These are phyloP conservation scores for Vanrija sp. DNA, from an alignment of 1,284 basidiomycete genomes.

Conservation along the genomic window DNA sequence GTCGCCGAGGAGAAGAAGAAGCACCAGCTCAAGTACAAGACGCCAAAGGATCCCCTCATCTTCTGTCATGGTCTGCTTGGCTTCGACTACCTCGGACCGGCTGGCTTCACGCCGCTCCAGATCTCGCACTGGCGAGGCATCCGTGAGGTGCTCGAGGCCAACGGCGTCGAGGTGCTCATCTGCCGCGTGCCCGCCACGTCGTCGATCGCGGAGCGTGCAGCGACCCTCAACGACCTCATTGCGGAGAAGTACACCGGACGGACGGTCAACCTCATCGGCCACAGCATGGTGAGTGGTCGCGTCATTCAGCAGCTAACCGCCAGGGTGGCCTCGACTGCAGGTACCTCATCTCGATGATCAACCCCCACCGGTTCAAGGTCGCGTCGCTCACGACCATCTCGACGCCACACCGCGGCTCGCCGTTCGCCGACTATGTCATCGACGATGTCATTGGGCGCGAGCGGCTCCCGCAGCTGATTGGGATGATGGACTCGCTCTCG, in stretches of 20 bases:
- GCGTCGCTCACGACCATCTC: conserved; percentile 86
- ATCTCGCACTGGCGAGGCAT: conserved; percentile 95
- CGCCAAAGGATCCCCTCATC: conserved; percentile 76
- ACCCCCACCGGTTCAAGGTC: conserved; percentile 55
- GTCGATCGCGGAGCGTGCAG: conserved; percentile 77
- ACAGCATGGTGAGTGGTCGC: conserved; percentile 68
- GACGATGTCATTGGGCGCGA: conserved; percentile 65
- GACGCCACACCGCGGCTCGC: conserved; percentile 85
- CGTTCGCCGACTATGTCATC: conserved; percentile 89
- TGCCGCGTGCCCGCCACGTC: conserved; percentile 88
- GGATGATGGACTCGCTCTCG: conserved; percentile 59
- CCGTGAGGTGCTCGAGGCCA: conserved; percentile 79
- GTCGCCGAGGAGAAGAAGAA: conserved; percentile 56
- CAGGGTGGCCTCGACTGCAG: conserved; percentile 90
- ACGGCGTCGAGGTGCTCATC: conserved; percentile 85
- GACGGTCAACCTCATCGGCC: conserved; percentile 85
- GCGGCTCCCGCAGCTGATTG: conserved; percentile 48
- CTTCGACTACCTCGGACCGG: conserved; percentile 57
- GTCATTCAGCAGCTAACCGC: background rate
- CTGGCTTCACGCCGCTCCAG: conserved; percentile 55
- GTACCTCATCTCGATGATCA: conserved; percentile 60
- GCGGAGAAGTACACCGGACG: conserved; percentile 71
- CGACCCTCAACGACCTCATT: conserved; percentile 76
- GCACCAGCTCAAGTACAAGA: conserved; percentile 67
- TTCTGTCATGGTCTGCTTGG: conserved; percentile 92